Evolutionary conservation across 164 flowering plant species (phyloP), one percentile per base, ranked within the genome.

Genomic region (Sextonia rubra): DNA sequence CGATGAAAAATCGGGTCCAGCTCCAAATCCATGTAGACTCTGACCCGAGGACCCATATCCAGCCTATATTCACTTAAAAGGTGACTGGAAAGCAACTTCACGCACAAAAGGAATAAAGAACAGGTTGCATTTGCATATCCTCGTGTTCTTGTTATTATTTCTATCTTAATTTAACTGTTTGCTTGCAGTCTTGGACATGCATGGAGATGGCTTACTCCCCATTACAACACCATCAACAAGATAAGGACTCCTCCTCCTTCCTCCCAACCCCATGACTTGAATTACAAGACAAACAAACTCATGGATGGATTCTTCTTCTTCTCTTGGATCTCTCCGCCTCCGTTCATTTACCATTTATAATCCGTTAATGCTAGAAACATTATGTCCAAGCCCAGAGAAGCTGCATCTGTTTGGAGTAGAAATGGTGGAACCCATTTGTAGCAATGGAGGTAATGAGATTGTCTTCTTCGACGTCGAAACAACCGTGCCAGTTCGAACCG

Each of bases 381-480:
- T 12, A 25, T 24, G 17, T 3, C 7, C 67, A 26, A 27, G 4
- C 26, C 23, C 24, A 24, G 24, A 22, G 14, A 22, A 8, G 24
- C 26, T 61, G 26, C 1, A 61, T n/a, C 37, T 25, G 12, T 29
- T 26, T 26, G 20, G 22, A 64, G 20, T 15, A 12, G 44, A 64
- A 64, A 64, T 29, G 67, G 47, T 64, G 12, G 20, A 7, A 25
- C 67, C 47, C 67, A 64, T 2, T 29, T 29, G 67, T 27, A 52
- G 2, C 26, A 6, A 64, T 12, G 65, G 30, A 60, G 56, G 47
- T 37, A 71, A 88, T 20, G 87, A 92, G 80, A 91, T 92, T 44
- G 99, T 89, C 61, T 92, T 95, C 80, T 91, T 90, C 52, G 97
- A 94, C 81, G 69, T 94, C 64, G 99, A 95, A 83, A 95, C 98